Evolutionary conservation across 768 basidiomycete species (phyloP), one percentile per base, ranked within the genome.

Genomic region (Trametes coccinea): DNA sequence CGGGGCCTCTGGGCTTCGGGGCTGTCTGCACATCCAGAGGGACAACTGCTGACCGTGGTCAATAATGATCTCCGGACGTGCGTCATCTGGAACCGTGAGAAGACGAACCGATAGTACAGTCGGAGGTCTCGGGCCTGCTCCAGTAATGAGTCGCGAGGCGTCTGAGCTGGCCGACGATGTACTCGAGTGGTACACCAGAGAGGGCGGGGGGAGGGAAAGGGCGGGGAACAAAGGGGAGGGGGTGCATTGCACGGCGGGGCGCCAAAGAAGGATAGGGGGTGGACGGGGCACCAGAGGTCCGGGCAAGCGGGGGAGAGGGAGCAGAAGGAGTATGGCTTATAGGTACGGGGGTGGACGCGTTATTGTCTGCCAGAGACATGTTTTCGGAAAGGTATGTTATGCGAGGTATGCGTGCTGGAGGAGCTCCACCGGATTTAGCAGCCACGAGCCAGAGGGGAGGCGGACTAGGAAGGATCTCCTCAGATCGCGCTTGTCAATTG

Each of bases 41-140:
- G 39, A 72, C 66, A 59, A 71, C 71, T 71, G 65, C 27, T 33
- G 30, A 39, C n/a, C 8, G 37, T 41, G 39, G 14, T 41, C 41
- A 46, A 27, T 46, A 17, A 64, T 48, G 10, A 47, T 41, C 51
- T 13, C 51, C 51, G 39, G 10, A 43, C 14, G 41, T 30, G 47
- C 8, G 39, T 30, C 44, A 45, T 44, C 16, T 48, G 59, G 47
- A 27, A 31, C 51, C 6, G 43, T 40, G n/a, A 43, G 43, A 37
- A 41, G 29, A 66, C 76, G 59, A 51, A 91, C 91, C 80, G 59
- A 92, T 80, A 14, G 90, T 90, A 73, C 90, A 93, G 73, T 93
- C 88, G 8, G 90, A 83, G 1, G 86, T 89, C 66, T 89, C 87
- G 60, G 84, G 81, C 64, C 84, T 88, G 69, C 86, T 82, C 90